These are phyloP conservation scores for Taxillus chinensis DNA, from an alignment of 164 flowering plant genomes.

Conservation along the genomic window DNA sequence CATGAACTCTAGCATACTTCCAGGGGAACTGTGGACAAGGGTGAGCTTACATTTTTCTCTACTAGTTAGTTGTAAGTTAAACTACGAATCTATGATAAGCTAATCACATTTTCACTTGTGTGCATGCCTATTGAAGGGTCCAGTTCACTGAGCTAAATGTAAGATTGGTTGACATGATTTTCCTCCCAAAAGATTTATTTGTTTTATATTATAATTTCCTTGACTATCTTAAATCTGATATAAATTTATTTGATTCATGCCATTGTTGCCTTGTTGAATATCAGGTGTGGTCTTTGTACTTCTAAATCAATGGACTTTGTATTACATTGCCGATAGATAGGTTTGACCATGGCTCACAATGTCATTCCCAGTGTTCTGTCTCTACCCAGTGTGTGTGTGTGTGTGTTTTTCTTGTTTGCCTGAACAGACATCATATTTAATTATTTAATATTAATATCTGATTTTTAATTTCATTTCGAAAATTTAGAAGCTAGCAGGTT, in stretches of 20 bases:
- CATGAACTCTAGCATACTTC: constrained; percentile 21
- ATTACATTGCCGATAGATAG: background rate
- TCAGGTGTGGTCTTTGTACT: background rate
- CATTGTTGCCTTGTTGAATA: background rate
- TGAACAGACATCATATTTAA: too few relatives aligned
- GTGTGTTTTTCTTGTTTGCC: too few relatives aligned
- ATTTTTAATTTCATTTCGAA: background rate
- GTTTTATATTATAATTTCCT: too few relatives aligned
- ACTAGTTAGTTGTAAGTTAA: background rate
- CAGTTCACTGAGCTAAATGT: too few relatives aligned
- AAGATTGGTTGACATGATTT: too few relatives aligned
- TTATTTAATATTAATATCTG: too few relatives aligned
- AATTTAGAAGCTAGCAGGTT: background rate
- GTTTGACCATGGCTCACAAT: background rate
- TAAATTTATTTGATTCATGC: background rate
- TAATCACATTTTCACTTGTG: background rate
- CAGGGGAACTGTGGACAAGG: constrained; percentile 36
- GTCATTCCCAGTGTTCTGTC: too few relatives aligned
- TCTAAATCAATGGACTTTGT: background rate
- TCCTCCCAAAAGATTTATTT: too few relatives aligned
- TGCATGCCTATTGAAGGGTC: too few relatives aligned
- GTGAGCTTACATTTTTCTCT: constrained; percentile 20
- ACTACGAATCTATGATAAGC: background rate
- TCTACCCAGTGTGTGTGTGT: too few relatives aligned
- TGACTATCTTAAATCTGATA: too few relatives aligned